Percentiles rank a stretch among this genome's conserved stretches.
phyloP scores from a whole-genome alignment of 2,329 filamentous ascomycete genomes.

The Botrytis galanthina region DNA sequence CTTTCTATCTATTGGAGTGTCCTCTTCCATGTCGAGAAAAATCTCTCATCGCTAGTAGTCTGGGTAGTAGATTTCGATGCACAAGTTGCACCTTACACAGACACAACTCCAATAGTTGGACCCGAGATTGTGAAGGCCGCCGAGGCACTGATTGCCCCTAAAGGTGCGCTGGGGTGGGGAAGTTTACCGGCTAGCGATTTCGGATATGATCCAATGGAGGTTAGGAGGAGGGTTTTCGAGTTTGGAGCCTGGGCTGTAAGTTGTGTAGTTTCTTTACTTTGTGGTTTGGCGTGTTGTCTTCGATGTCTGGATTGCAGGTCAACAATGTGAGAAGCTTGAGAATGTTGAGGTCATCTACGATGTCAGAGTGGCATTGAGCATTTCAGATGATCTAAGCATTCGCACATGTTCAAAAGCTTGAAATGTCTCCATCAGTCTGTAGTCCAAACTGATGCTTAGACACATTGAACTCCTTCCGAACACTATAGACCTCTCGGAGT shows the following conservation, averaged over 20 bases:
- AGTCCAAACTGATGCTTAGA: not conserved
- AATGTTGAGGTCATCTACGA: not conserved
- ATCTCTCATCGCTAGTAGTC: conserved; percentile 49
- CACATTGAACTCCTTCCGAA: not conserved
- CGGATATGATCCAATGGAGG: not conserved
- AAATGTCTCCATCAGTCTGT: no score
- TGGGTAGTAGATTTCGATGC: conserved; percentile 64
- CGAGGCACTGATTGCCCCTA: conserved; percentile 40
- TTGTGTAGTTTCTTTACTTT: not conserved
- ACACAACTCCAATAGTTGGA: conserved; percentile 53
- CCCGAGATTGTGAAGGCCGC: conserved; percentile 50
- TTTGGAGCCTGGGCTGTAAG: conserved; percentile 9
- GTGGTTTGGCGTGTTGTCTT: no score
- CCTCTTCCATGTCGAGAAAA: conserved; percentile 51
- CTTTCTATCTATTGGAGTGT: conserved; percentile 62
- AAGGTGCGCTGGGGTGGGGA: conserved; percentile 10
- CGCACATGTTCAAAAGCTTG: not conserved
- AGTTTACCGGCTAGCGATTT: not conserved
- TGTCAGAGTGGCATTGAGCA: not conserved
- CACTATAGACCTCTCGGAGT: not conserved
- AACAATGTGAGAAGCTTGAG: no score
- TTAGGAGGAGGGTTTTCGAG: not conserved
- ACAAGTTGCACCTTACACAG: conserved; percentile 50
- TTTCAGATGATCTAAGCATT: not conserved
- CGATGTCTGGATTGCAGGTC: not conserved